Evolutionary conservation across 2,329 filamentous ascomycete genomes (phyloP).

Genomic region (Stylonectria norvegica): DNA sequence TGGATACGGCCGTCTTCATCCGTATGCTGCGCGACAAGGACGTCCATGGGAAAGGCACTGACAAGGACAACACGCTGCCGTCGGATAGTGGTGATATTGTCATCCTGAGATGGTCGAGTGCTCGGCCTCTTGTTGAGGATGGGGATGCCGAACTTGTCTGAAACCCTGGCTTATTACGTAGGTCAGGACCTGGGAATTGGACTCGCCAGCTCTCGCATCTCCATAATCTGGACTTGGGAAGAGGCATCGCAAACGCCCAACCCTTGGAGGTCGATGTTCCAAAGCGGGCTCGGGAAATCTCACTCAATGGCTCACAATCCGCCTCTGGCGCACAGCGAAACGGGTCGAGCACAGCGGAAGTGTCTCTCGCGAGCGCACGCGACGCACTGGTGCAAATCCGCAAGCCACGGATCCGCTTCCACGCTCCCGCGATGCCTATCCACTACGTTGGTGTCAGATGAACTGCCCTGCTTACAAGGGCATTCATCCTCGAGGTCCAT

Average conservation of each 20-base stretch:
- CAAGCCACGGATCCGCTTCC: no score
- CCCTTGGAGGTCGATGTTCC: background rate
- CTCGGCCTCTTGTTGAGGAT: slow-evolving; percentile 56
- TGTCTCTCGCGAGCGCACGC: no score
- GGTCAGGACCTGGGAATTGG: background rate
- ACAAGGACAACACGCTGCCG: slow-evolving; percentile 58
- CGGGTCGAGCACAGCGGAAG: no score
- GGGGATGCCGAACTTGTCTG: slow-evolving; percentile 58
- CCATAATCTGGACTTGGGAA: background rate
- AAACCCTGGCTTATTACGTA: slow-evolving; percentile 16
- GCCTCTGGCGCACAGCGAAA: no score
- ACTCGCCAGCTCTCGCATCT: background rate
- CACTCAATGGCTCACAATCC: no score
- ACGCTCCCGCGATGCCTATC: no score
- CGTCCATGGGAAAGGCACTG: slow-evolving; percentile 59
- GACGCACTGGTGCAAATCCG: no score
- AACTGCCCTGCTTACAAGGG: no score
- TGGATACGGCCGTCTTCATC: slow-evolving; percentile 80
- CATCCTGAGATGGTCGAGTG: slow-evolving; percentile 71
- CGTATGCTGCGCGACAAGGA: slow-evolving; percentile 62
- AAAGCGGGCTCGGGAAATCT: no score
- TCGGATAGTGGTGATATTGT: slow-evolving; percentile 61
- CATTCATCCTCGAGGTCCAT: no score
- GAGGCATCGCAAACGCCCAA: background rate
- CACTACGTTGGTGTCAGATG: no score